A percentile compares a stretch with the other conserved stretches of the same genome.
These are phyloP conservation scores for Acanthamoeba castellanii DNA, from an alignment of 208 protist genomes.

Conservation along the genomic window DNA sequence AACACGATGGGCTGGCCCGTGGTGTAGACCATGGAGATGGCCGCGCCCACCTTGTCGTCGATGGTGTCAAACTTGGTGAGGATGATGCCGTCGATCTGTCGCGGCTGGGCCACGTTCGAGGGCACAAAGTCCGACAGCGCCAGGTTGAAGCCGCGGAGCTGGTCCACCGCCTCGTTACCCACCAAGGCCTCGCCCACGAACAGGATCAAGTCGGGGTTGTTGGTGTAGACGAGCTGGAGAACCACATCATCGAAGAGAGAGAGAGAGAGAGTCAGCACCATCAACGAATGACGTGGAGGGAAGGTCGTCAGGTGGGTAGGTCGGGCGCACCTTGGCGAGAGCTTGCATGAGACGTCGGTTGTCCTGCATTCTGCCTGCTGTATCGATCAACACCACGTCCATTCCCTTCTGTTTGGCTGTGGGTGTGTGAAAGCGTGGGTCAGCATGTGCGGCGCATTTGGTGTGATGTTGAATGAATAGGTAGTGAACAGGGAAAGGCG, in stretches of 20 bases:
- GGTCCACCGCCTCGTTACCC: slow-evolving; percentile 99
- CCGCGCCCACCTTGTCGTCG: slow-evolving; percentile 99
- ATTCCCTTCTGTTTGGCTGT: slow-evolving; percentile 87
- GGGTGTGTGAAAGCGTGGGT: slow-evolving; percentile 38
- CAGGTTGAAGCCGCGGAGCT: slow-evolving; percentile 98
- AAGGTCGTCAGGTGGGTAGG: neutral
- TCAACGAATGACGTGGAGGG: neutral
- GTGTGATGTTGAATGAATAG: neutral
- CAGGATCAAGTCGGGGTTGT: slow-evolving; percentile 97
- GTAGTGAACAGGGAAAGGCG: neutral
- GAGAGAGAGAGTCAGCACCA: neutral
- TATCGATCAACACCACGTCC: slow-evolving; percentile 99
- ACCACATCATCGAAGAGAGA: too few species aligned
- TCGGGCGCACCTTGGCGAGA: slow-evolving; percentile 93
- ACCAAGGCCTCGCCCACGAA: slow-evolving; percentile 99
- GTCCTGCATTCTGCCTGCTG: slow-evolving; percentile 99
- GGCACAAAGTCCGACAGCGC: slow-evolving; percentile 95
- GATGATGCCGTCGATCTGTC: slow-evolving; percentile 99
- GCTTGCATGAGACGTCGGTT: slow-evolving; percentile 99
- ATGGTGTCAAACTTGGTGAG: slow-evolving; percentile 99
- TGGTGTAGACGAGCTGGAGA: slow-evolving; percentile 95
- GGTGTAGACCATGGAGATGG: slow-evolving; percentile 99
- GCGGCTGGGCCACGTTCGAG: slow-evolving; percentile 86
- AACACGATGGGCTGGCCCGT: slow-evolving; percentile 99
- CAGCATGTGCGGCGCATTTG: neutral